phyloP scores from a whole-genome alignment of 768 basidiomycete species.

The Hemileccinum impolitum region DNA sequence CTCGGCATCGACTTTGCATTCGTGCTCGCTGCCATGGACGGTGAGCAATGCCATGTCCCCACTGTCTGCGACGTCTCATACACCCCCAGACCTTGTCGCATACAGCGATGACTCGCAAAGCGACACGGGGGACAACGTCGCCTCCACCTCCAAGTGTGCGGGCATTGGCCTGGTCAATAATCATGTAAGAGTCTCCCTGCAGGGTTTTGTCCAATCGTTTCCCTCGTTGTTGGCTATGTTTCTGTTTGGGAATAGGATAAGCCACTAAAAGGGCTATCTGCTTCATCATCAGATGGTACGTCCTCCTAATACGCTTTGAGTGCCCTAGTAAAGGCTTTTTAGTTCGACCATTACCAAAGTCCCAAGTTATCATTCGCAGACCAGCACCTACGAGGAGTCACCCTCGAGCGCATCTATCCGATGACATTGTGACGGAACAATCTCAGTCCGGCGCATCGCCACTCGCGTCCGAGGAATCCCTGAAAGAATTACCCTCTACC shows the following conservation, averaged over 20 bases:
- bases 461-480: slow-evolving; percentile 16
- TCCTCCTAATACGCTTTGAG: neutral
- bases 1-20: neutral
- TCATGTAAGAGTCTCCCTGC: slow-evolving; percentile 62
- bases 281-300: slow-evolving; percentile 31
- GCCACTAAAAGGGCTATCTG: slow-evolving; percentile 36
- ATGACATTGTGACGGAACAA: slow-evolving; percentile 36
- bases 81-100: slow-evolving; percentile 49
- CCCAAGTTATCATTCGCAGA: slow-evolving; percentile 60
- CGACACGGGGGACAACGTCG: slow-evolving; percentile 46
- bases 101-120: slow-evolving; percentile 65
- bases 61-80: slow-evolving; percentile 4
- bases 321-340: neutral
- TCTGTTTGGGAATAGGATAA: slow-evolving; percentile 65
- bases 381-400: slow-evolving; percentile 45
- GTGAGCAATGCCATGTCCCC: slow-evolving; percentile 18
- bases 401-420: slow-evolving; percentile 47
- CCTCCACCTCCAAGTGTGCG: slow-evolving; percentile 27
- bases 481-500: slow-evolving; percentile 11
- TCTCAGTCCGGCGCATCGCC: neutral
- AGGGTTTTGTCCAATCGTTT: slow-evolving; percentile 43
- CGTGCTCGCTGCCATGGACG: slow-evolving; percentile 24
- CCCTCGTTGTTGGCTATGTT: slow-evolving; percentile 62
- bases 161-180: slow-evolving; percentile 17
- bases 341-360: slow-evolving; percentile 46